Percentiles rank a stretch among this genome's conserved stretches.
Conservation (phyloP, 148 eudicot species). For the Vaccinium myrtillus region DNA sequence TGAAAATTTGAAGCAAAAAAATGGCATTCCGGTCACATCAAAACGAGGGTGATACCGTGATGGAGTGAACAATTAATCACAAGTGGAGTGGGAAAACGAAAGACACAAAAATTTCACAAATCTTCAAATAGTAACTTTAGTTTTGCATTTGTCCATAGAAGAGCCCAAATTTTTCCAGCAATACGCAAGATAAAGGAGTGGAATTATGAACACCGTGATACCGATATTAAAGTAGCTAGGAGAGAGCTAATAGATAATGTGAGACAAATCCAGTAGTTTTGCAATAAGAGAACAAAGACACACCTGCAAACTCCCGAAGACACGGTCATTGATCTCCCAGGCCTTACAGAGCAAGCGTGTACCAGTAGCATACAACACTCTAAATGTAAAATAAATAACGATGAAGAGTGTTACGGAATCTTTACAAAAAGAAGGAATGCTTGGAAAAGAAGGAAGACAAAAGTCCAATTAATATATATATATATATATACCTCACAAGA, state of each 20-base stretch:
- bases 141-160: background rate
- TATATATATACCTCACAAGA: background rate
- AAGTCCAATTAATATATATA: background rate
- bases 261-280: background rate
- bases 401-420: conserved; percentile 6
- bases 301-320: conserved; percentile 84
- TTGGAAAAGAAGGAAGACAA: background rate
- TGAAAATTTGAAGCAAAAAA: background rate
- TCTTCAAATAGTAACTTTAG: background rate
- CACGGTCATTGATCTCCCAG: conserved; percentile 93
- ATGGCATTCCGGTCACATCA: background rate
- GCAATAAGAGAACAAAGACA: background rate
- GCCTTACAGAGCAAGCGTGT: conserved; percentile 84
- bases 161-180: background rate
- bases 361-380: conserved; percentile 74
- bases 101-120: background rate
- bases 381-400: conserved; percentile 27
- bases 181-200: background rate
- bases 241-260: background rate
- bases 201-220: background rate
- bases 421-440: background rate
- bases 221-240: background rate
- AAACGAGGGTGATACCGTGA: background rate
- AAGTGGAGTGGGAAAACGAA: background rate
- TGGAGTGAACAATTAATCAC: background rate